A percentile compares a stretch with the other conserved stretches of the same genome.
These are phyloP conservation scores for Vanrija humicola DNA, from an alignment of 1,284 basidiomycete genomes.

Conservation along the genomic window DNA sequence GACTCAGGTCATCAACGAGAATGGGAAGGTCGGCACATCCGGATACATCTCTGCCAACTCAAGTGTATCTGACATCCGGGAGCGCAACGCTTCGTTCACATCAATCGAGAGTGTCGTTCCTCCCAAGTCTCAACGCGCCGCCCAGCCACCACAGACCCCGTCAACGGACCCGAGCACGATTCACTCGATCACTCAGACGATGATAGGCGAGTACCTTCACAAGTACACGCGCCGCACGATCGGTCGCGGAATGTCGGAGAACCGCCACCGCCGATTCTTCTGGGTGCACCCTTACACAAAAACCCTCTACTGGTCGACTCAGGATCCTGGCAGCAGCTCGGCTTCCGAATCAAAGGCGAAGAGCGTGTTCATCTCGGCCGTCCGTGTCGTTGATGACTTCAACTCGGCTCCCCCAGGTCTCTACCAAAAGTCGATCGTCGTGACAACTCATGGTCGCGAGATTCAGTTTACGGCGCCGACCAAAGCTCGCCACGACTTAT, in stretches of 20 bases:
- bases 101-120: constrained; percentile 33
- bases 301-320: constrained; percentile 94
- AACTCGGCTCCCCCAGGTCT: constrained; percentile 91
- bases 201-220: constrained; percentile 98
- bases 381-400: constrained; percentile 82
- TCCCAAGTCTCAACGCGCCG: not conserved
- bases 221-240: constrained; percentile 94
- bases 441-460: constrained; percentile 88
- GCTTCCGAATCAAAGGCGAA: constrained; percentile 91
- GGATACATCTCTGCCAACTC: constrained; percentile 32
- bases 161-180: constrained; percentile 78
- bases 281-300: constrained; percentile 99
- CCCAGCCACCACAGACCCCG: constrained; percentile 44
- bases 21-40: constrained; percentile 8
- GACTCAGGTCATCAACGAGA: constrained; percentile 12
- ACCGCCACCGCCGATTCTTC: constrained; percentile 92
- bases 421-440: constrained; percentile 85
- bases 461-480: constrained; percentile 96
- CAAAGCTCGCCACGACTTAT: constrained; percentile 92
- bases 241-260: constrained; percentile 84
- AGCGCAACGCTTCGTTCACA: constrained; percentile 37
- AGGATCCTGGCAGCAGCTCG: constrained; percentile 82
- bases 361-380: constrained; percentile 94
- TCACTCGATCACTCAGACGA: constrained; percentile 97
- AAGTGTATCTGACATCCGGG: constrained; percentile 25